Conservation (phyloP, 768 basidiomycete species). For the Mycena vulgaris region DNA sequence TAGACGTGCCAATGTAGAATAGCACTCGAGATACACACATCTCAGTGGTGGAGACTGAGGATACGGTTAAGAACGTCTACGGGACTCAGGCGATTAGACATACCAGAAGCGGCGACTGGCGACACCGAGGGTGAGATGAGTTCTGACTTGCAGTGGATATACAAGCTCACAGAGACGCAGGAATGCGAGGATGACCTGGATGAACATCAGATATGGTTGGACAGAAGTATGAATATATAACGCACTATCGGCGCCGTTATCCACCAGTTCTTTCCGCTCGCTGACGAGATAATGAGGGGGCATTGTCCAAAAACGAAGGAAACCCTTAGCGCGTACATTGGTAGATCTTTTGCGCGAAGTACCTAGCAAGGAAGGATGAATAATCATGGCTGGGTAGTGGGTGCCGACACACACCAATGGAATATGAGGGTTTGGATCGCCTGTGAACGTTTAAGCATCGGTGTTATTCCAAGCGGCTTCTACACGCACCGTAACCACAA, state of each 20-base stretch:
- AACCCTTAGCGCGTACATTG: slow-evolving; percentile 33
- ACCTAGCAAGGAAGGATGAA: slow-evolving; percentile 8
- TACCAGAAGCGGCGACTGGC: slow-evolving; percentile 29
- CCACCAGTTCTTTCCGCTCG: slow-evolving; percentile 37
- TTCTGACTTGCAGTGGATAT: not conserved
- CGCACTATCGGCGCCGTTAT: slow-evolving; percentile 35
- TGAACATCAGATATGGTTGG: not conserved
- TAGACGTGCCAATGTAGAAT: too few relatives aligned
- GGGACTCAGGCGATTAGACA: not conserved
- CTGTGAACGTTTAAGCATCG: not conserved
- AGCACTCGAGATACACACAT: slow-evolving; percentile 30
- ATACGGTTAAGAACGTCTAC: not conserved
- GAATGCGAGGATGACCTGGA: slow-evolving; percentile 25
- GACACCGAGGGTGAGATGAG: not conserved
- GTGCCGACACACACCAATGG: slow-evolving; percentile 29
- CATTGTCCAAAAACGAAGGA: not conserved
- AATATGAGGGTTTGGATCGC: slow-evolving; percentile 36
- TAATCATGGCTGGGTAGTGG: not conserved
- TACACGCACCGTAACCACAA: slow-evolving; percentile 32
- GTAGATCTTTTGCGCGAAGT: slow-evolving; percentile 39
- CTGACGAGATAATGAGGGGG: not conserved
- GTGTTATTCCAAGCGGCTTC: not conserved
- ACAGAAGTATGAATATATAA: not conserved
- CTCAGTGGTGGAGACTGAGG: slow-evolving; percentile 22
- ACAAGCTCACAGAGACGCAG: slow-evolving; percentile 24